A percentile compares a stretch with the other conserved stretches of the same genome.
phyloP scores from a whole-genome alignment of 2,329 filamentous ascomycete genomes.

The Aspergillus awamori region DNA sequence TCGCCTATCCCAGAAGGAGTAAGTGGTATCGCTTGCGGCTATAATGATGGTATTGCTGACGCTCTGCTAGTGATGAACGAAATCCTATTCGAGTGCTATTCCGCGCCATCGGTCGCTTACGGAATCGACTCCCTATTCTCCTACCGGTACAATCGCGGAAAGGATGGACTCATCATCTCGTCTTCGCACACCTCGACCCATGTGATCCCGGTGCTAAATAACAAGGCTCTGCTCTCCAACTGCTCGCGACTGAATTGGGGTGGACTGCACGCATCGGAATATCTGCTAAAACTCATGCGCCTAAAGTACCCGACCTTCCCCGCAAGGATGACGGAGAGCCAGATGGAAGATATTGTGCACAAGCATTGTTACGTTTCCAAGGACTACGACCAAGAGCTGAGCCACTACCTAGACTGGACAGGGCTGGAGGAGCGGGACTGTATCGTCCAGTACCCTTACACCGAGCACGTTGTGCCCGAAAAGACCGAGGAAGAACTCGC shows the following conservation, averaged over 20 bases:
- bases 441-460: conserved; percentile 90
- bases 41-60: conserved; percentile 22
- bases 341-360: conserved; percentile 83
- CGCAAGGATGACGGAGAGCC: conserved; percentile 79
- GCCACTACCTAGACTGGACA: conserved; percentile 81
- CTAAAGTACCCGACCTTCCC: conserved; percentile 91
- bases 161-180: conserved; percentile 83
- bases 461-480: conserved; percentile 84
- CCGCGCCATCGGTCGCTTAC: conserved; percentile 84
- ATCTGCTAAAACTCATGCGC: conserved; percentile 82
- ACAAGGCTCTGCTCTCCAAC: conserved; percentile 80
- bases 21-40: conserved; percentile 37
- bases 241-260: conserved; percentile 94
- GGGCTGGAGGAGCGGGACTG: conserved; percentile 86
- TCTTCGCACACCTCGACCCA: conserved; percentile 94
- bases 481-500: conserved; percentile 95
- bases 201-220: conserved; percentile 87
- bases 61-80: conserved; percentile 80
- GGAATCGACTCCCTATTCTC: conserved; percentile 97
- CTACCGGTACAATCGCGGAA: conserved; percentile 87
- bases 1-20: conserved; percentile 88
- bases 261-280: conserved; percentile 85
- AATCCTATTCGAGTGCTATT: conserved; percentile 94
- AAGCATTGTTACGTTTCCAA: conserved; percentile 89
- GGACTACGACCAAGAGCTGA: conserved; percentile 79